These are phyloP conservation scores for Alternaria atra DNA, from an alignment of 2,329 filamentous ascomycete species.

Conservation along the genomic window DNA sequence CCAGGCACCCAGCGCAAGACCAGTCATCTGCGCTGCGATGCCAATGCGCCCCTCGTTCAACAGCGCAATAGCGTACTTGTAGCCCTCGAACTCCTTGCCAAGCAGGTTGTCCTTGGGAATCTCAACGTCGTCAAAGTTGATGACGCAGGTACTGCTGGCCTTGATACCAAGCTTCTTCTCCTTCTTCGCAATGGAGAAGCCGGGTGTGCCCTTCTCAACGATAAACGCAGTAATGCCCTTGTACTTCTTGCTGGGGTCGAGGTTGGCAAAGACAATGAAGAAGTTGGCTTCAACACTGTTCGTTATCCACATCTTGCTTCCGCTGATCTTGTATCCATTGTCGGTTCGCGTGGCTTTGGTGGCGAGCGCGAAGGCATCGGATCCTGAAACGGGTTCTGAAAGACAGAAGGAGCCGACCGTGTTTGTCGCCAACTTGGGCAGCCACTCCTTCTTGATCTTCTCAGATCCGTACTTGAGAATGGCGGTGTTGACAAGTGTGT, in stretches of 20 bases:
- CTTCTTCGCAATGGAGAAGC: slow-evolving; percentile 97
- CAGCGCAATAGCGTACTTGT: slow-evolving; percentile 95
- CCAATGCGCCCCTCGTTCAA: slow-evolving; percentile 97
- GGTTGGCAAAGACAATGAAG: slow-evolving; percentile 98
- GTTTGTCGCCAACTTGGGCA: slow-evolving; percentile 88
- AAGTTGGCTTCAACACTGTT: slow-evolving; percentile 93
- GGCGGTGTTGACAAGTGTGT: slow-evolving; percentile 95
- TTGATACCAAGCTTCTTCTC: slow-evolving; percentile 99
- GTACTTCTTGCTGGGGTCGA: slow-evolving; percentile 91
- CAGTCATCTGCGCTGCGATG: slow-evolving; percentile 98
- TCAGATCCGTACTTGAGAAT: slow-evolving; percentile 84
- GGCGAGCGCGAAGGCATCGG: slow-evolving; percentile 93
- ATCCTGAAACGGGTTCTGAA: slow-evolving; percentile 90
- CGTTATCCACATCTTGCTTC: slow-evolving; percentile 99
- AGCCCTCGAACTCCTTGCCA: slow-evolving; percentile 88
- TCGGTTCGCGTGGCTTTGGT: slow-evolving; percentile 88
- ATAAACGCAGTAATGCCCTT: slow-evolving; percentile 97
- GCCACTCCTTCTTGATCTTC: slow-evolving; percentile 81
- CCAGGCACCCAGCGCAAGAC: slow-evolving; percentile 90
- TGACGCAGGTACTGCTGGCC: slow-evolving; percentile 93
- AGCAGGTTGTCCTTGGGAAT: slow-evolving; percentile 88
- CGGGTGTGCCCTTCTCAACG: slow-evolving; percentile 86
- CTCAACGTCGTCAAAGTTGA: slow-evolving; percentile 97
- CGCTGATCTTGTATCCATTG: slow-evolving; percentile 85
- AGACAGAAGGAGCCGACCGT: slow-evolving; percentile 92